Base-by-base conservation (phyloP, 148 eudicot species). In the Agrostemma githago region DNA sequence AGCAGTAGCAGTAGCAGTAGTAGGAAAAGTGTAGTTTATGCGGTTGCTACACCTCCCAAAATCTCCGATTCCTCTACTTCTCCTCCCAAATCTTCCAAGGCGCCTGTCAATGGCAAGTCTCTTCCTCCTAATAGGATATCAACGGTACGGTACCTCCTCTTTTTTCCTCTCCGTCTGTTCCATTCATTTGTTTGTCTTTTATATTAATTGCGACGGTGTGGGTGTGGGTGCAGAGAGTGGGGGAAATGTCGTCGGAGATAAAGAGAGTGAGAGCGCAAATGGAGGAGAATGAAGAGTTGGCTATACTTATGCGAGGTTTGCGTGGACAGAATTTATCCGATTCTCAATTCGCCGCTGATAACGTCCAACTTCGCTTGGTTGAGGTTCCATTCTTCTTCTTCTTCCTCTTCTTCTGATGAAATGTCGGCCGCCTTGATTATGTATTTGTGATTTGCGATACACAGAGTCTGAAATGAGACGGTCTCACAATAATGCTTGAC, bases 241-340 rank as follows among this genome's bases (percentile, higher is more conserved):
- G 86, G 78, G 91, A 88, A 37, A 90, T 95, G 81, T 95, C 99
- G 16, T 84, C 82, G 53, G 99, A 95, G 85, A 95, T 95, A 74
- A 88, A 92, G 80, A 84, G 94, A 77, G 96, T 95, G 76, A 87
- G 99, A 83, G 93, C 92, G 11, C 97, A 92, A 75, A 95, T 95
- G 97, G 99, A 95, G 83, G 97, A 92, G 80, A 90, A 95, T 81
- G 99, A 95, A 79, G 80, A 95, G 58, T 62, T 95, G 81, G 85
- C 99, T 6, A 76, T 79, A 17, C 99, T 95, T 57, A 95, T 95
- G 99, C 85, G 81, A 75, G 99, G 99, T 69, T 92, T 95, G 19
- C 81, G 99, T 58, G 99, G 99, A n/a, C 99, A 95, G 70, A 95
- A 95, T 85, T 83, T 95, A 76, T 76, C 82, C 5, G 99, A 95